A percentile compares a stretch with the other conserved stretches of the same genome.
Conservation (phyloP, 2,329 filamentous ascomycete species). For the Arthroderma sp. region DNA sequence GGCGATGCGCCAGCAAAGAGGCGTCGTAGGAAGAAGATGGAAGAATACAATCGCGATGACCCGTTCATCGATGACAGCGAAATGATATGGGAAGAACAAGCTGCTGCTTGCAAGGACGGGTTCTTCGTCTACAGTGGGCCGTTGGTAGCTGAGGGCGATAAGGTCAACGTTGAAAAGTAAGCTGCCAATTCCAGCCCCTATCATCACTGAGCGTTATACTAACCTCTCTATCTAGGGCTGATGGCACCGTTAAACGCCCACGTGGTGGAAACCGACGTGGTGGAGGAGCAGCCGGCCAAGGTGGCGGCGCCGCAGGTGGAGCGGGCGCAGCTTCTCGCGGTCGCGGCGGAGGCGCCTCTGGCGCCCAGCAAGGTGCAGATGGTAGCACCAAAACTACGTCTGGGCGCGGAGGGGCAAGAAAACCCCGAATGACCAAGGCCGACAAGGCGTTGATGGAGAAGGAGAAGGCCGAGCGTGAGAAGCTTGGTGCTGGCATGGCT, state of each 20-base stretch:
- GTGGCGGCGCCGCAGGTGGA: slow-evolving; percentile 1
- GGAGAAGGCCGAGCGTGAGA: slow-evolving; percentile 12
- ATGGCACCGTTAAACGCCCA: slow-evolving; percentile 55
- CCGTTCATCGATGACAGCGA: slow-evolving; percentile 81
- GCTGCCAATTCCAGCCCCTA: slow-evolving; percentile 14
- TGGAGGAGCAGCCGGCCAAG: slow-evolving; percentile 17
- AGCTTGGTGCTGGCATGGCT: slow-evolving; percentile 8
- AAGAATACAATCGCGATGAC: slow-evolving; percentile 55
- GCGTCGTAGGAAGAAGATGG: slow-evolving; percentile 53
- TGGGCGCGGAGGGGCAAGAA: slow-evolving; percentile 6
- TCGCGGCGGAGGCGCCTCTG: neutral
- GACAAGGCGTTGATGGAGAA: slow-evolving; percentile 9
- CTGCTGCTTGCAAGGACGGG: slow-evolving; percentile 83
- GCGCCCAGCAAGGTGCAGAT: neutral
- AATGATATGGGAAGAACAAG: slow-evolving; percentile 86
- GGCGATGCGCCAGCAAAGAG: slow-evolving; percentile 43
- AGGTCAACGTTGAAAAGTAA: slow-evolving; percentile 52
- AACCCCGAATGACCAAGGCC: slow-evolving; percentile 12
- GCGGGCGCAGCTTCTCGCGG: slow-evolving; percentile 1
- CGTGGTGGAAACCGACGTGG: slow-evolving; percentile 43
- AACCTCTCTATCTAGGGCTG: slow-evolving; percentile 40
- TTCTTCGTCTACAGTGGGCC: slow-evolving; percentile 98
- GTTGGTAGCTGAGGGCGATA: slow-evolving; percentile 74
- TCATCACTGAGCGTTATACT: neutral
- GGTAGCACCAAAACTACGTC: neutral